These are phyloP conservation scores for Termitomyces sp. DNA, from an alignment of 768 basidiomycete species.

Conservation along the genomic window DNA sequence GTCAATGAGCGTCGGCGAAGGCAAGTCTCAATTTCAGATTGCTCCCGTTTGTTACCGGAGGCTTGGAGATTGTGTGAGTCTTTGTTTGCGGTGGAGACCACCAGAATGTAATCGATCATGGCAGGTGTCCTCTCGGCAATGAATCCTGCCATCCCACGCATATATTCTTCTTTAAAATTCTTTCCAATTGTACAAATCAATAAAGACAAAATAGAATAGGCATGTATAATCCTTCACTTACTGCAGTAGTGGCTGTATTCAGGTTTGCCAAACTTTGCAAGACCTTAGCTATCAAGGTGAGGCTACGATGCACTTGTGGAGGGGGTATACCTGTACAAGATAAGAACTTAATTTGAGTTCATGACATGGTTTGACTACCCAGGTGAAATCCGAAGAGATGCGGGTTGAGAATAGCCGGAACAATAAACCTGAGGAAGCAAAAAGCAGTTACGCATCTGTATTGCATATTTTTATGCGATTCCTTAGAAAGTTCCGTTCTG, in stretches of 20 bases:
- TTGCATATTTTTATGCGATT: slow-evolving; percentile 52
- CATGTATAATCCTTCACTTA: background rate
- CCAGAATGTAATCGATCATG: slow-evolving; percentile 78
- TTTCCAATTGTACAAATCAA: background rate
- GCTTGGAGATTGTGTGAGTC: slow-evolving; percentile 25
- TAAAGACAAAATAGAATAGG: background rate
- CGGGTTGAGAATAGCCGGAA: slow-evolving; percentile 86
- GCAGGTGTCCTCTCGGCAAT: slow-evolving; percentile 55
- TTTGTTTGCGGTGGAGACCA: slow-evolving; percentile 57
- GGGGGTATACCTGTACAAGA: slow-evolving; percentile 57
- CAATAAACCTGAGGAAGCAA: slow-evolving; percentile 85
- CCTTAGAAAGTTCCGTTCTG: slow-evolving; percentile 35
- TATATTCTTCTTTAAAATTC: slow-evolving; percentile 66
- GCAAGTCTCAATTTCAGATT: slow-evolving; percentile 48
- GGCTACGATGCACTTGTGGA: slow-evolving; percentile 66
- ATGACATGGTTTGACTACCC: slow-evolving; percentile 43
- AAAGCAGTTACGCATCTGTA: slow-evolving; percentile 88
- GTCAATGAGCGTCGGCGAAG: slow-evolving; percentile 53
- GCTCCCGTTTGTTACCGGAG: slow-evolving; percentile 42
- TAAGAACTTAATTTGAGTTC: background rate
- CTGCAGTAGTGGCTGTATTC: slow-evolving; percentile 46
- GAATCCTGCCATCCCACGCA: slow-evolving; percentile 75
- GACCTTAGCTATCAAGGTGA: slow-evolving; percentile 85
- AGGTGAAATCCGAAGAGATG: slow-evolving; percentile 77
- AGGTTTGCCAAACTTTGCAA: slow-evolving; percentile 87